A percentile compares a stretch with the other conserved stretches of the same genome.
Evolutionary conservation across 345 rosid species (phyloP).

Genomic region (Citrus glauca): DNA sequence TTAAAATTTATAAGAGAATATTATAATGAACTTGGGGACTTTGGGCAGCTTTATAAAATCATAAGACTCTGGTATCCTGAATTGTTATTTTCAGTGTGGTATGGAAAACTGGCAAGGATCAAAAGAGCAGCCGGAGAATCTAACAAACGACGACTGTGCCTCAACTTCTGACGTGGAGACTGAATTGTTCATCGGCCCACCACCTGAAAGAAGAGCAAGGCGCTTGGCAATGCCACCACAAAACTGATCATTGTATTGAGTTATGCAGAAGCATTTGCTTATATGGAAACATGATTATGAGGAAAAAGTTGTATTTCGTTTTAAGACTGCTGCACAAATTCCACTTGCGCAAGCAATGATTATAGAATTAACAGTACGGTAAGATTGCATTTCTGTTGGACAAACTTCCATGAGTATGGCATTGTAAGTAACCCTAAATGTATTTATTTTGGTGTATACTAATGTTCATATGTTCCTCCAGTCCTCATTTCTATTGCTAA

Average conservation of each 20-base stretch:
- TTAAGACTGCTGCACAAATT: neutral
- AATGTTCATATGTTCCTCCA: neutral
- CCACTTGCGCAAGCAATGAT: neutral
- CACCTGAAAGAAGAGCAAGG: constrained; percentile 57
- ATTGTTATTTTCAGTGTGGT: constrained; percentile 37
- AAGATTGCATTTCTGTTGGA: neutral
- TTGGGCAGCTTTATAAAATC: neutral
- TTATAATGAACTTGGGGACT: neutral
- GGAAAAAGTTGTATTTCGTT: neutral
- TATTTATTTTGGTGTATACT: neutral
- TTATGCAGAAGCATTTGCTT: neutral
- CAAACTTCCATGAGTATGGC: neutral
- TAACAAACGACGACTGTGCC: constrained; percentile 34
- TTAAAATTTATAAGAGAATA: no score
- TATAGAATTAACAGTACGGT: neutral
- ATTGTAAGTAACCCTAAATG: neutral
- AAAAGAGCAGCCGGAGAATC: constrained; percentile 16
- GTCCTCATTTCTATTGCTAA: neutral
- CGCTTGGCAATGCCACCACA: constrained; percentile 10
- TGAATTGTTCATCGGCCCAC: constrained; percentile 76
- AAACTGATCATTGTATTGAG: neutral
- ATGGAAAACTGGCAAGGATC: constrained; percentile 22
- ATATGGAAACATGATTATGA: neutral
- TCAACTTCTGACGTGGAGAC: constrained; percentile 82
- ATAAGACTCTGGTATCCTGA: neutral